Evolutionary conservation across 2,329 filamentous ascomycete species (phyloP).

Genomic region (Neophaeococcomyces aloes): DNA sequence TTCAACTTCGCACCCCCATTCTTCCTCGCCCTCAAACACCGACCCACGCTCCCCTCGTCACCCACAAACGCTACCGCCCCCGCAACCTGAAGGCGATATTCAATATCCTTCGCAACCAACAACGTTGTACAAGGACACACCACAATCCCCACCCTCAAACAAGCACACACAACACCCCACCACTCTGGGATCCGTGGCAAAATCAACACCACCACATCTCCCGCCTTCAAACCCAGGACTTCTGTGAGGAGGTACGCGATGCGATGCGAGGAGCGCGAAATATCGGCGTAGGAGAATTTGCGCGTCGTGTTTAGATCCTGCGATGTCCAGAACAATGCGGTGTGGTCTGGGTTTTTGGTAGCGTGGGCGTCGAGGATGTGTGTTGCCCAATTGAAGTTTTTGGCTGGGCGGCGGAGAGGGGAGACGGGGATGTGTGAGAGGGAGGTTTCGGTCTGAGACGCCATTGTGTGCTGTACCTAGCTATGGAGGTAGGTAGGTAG

Average conservation of each 20-base stretch:
- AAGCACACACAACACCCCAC: slow-evolving; percentile 33
- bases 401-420: slow-evolving; percentile 6
- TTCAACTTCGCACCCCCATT: slow-evolving; percentile 25
- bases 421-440: slow-evolving; percentile 8
- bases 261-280: slow-evolving; percentile 29
- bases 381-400: slow-evolving; percentile 32
- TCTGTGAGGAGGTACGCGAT: slow-evolving; percentile 26
- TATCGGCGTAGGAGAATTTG: slow-evolving; percentile 28
- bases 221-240: slow-evolving; percentile 25
- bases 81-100: slow-evolving; percentile 27
- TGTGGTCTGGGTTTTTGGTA: slow-evolving; percentile 18
- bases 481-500: background rate
- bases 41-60: slow-evolving; percentile 27
- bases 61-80: slow-evolving; percentile 30
- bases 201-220: slow-evolving; percentile 30
- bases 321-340: slow-evolving; percentile 32
- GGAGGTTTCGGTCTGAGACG: background rate
- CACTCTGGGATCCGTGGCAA: slow-evolving; percentile 29
- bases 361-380: slow-evolving; percentile 35
- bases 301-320: slow-evolving; percentile 24
- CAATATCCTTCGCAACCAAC: slow-evolving; percentile 31
- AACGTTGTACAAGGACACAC: slow-evolving; percentile 31
- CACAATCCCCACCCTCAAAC: slow-evolving; percentile 28
- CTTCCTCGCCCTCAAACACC: slow-evolving; percentile 24
- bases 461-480: background rate